These are phyloP conservation scores for Moringa oleifera DNA, from an alignment of 345 rosid species.

Conservation along the genomic window DNA sequence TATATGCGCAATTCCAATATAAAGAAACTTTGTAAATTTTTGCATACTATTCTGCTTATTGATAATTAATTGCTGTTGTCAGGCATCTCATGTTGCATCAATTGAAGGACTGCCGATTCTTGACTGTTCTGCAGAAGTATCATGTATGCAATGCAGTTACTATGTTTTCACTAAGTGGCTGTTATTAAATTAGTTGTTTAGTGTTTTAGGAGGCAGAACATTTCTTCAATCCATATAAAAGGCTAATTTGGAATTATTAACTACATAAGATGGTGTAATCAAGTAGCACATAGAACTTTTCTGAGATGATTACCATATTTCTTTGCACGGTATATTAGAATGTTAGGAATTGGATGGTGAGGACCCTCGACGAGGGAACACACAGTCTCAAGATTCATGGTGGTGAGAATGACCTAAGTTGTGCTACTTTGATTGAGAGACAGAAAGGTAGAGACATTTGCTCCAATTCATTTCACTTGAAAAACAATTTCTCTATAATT, in stretches of 20 bases:
- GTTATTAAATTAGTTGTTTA: neutral
- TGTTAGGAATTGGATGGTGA: neutral
- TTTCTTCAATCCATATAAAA: too few relatives aligned
- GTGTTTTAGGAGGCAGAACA: neutral
- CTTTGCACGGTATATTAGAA: neutral
- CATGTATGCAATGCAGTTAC: constrained; percentile 41
- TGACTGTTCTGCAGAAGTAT: constrained; percentile 59
- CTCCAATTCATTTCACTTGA: too few relatives aligned
- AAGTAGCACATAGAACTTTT: neutral
- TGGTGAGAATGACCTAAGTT: neutral
- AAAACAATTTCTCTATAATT: too few relatives aligned
- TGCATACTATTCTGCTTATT: constrained; percentile 1
- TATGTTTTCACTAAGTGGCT: neutral
- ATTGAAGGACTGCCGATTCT: constrained; percentile 57
- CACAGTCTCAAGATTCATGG: neutral
- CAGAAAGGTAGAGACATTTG: neutral
- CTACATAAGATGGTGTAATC: neutral
- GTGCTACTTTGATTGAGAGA: neutral
- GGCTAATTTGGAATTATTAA: too few relatives aligned
- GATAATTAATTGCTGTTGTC: constrained; percentile 27
- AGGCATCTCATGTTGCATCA: constrained; percentile 80
- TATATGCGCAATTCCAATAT: neutral
- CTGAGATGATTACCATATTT: neutral
- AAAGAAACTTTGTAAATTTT: neutral
- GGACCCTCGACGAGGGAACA: neutral